These are phyloP conservation scores for Calocybe cyanea DNA, from an alignment of 768 basidiomycete genomes.

Conservation along the genomic window DNA sequence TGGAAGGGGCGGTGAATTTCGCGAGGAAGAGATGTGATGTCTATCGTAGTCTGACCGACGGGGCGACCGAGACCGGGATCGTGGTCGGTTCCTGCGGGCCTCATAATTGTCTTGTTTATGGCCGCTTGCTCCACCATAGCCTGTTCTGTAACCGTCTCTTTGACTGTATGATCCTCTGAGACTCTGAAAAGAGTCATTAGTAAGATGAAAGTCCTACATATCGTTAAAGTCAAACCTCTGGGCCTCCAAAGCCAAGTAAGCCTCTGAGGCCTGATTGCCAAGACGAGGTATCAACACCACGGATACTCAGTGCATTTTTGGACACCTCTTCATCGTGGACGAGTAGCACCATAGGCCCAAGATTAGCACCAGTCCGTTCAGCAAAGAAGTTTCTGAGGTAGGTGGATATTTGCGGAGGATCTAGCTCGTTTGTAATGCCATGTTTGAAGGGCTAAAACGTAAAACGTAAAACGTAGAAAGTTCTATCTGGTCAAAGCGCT, in stretches of 20 bases:
- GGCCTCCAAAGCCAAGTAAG: constrained; percentile 20
- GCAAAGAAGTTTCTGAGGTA: constrained; percentile 22
- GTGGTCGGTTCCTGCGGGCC: constrained; percentile 9
- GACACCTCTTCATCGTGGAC: constrained; percentile 41
- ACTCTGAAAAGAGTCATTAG: not conserved
- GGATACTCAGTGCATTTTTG: constrained; percentile 31
- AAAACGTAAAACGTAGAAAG: not conserved
- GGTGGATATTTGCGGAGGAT: constrained; percentile 13
- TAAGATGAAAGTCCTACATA: too few relatives aligned
- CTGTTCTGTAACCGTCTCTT: not conserved
- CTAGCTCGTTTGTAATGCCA: constrained; percentile 22
- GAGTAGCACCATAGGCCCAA: constrained; percentile 39
- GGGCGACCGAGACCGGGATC: constrained; percentile 22
- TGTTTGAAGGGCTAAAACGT: constrained; percentile 24
- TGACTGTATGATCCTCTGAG: not conserved
- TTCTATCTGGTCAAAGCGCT: not conserved
- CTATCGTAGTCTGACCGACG: not conserved
- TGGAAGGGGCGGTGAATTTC: constrained; percentile 1
- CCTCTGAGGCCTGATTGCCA: constrained; percentile 40
- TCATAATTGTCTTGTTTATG: constrained; percentile 2
- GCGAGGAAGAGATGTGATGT: constrained; percentile 1
- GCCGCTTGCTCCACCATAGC: not conserved
- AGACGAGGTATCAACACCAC: constrained; percentile 35
- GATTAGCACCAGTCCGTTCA: not conserved
- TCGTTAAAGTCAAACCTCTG: constrained; percentile 6